phyloP scores from a whole-genome alignment of 2,329 filamentous ascomycete genomes.

The Corynespora cassiicola region DNA sequence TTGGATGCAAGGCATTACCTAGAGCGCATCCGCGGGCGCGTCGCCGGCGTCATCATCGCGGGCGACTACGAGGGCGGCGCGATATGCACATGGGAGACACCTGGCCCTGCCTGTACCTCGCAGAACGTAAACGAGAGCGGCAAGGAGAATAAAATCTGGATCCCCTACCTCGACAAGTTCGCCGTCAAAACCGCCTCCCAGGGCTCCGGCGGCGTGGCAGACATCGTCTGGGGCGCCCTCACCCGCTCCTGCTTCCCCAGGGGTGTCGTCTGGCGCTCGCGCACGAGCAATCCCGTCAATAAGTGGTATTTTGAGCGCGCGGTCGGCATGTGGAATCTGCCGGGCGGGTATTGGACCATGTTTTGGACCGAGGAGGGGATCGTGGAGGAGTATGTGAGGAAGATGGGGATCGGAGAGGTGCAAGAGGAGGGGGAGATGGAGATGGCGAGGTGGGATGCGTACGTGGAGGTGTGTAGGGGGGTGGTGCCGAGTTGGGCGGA shows the following conservation, averaged over 20 bases:
- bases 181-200: constrained; percentile 89
- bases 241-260: constrained; percentile 85
- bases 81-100: constrained; percentile 91
- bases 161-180: constrained; percentile 97
- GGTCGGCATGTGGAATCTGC: constrained; percentile 80
- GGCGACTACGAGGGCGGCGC: constrained; percentile 97
- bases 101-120: too few species aligned
- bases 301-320: constrained; percentile 99
- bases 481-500: constrained; percentile 59
- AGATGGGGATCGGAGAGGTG: constrained; percentile 49
- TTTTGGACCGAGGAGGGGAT: constrained; percentile 87
- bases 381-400: constrained; percentile 60
- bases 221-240: constrained; percentile 97
- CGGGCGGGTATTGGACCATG: constrained; percentile 91
- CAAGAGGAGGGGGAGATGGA: constrained; percentile 49
- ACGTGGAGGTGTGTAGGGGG: constrained; percentile 54
- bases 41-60: constrained; percentile 92
- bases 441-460: constrained; percentile 53
- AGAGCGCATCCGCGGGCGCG: constrained; percentile 75
- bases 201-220: constrained; percentile 89
- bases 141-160: too few species aligned
- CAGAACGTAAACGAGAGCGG: too few species aligned
- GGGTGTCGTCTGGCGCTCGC: constrained; percentile 91
- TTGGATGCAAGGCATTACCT: constrained; percentile 87
- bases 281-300: constrained; percentile 92